Base-by-base conservation (phyloP, 192 early-diverging fungal species). In the Phycomyces nitens region DNA sequence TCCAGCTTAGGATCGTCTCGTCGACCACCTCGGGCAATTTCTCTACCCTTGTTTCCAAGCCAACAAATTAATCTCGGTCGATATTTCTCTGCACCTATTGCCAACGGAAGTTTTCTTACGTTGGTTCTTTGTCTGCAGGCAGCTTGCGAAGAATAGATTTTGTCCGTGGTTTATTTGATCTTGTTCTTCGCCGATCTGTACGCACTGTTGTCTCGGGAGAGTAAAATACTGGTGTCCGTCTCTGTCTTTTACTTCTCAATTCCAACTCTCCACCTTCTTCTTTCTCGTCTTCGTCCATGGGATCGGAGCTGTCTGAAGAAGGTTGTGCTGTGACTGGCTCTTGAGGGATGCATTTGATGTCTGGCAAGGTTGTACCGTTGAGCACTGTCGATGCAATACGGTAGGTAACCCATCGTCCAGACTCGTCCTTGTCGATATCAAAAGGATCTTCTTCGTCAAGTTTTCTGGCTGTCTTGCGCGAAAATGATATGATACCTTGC, bases 401-500 rank as follows among this genome's bases (percentile, higher is more conserved):
- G 49, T 79, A 79, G 15, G 53, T 58, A 21, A 70, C 68, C 20
- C 47, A 34, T 26, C 63, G 58, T 14, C 58, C 64, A 9, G 38
- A 44, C 34, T 62, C 64, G 39, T 66, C 63, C 56, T 73, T 75
- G 18, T 73, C 66, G 23, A 79, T 76, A 40, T 44, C 29, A 43
- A 72, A 72, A 5, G 77, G 77, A 44, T 72, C 66, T 6, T 59
- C 40, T 24, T 40, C 34, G 7, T 67, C 40, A 5, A 70, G 40
- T 21, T 68, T 23, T 38, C 60, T 56, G 0, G 77, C 73, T 11
- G 58, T 62, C 22, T 66, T 66, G 24, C 71, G 60, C 6, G 71
- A 63, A 23, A 70, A 75, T 22, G 73, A 75, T 41, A 79, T 79
- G 8, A 65, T 72, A 11, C 77, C 77, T 66, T 79, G 77, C n/a